Evolutionary conservation across 176 grass and related monocot species (phyloP).

Genomic region (Chrysopogon serrulatus): DNA sequence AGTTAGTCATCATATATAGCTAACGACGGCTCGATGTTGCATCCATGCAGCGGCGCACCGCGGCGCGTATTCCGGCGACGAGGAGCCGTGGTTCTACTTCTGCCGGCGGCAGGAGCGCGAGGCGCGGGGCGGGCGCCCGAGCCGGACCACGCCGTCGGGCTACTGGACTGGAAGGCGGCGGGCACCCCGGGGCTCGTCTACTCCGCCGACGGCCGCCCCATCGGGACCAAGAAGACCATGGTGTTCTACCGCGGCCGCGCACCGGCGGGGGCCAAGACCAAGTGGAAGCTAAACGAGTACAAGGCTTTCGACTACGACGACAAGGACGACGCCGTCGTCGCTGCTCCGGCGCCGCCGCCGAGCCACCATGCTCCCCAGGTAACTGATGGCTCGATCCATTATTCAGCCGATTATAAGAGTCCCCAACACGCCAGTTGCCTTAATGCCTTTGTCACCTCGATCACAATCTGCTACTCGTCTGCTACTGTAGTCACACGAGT

Average conservation of each 20-base stretch:
- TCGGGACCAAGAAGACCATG: constrained; percentile 89
- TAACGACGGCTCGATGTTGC: background rate
- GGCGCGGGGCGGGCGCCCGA: constrained; percentile 76
- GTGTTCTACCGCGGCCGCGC: constrained; percentile 88
- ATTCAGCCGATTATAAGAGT: background rate
- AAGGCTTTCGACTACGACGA: constrained; percentile 41
- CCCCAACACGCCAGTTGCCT: background rate
- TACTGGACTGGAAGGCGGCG: constrained; percentile 99
- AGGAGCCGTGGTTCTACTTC: constrained; percentile 95
- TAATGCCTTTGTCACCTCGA: background rate
- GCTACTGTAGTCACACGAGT: background rate
- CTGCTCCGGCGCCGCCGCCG: background rate
- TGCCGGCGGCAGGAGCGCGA: constrained; percentile 80
- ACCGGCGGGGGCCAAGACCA: constrained; percentile 56
- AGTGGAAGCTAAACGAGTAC: constrained; percentile 99
- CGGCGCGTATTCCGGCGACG: constrained; percentile 16
- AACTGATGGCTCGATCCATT: background rate
- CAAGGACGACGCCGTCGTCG: background rate
- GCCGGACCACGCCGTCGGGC: constrained; percentile 83
- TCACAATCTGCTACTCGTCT: background rate
- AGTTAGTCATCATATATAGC: background rate
- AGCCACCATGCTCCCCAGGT: constrained; percentile 31
- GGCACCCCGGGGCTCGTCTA: constrained; percentile 70
- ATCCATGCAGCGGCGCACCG: constrained; percentile 19
- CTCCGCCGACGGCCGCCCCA: constrained; percentile 44